phyloP scores from a whole-genome alignment of 192 early-diverging fungal genomes.

The Lobosporangium transversale region DNA sequence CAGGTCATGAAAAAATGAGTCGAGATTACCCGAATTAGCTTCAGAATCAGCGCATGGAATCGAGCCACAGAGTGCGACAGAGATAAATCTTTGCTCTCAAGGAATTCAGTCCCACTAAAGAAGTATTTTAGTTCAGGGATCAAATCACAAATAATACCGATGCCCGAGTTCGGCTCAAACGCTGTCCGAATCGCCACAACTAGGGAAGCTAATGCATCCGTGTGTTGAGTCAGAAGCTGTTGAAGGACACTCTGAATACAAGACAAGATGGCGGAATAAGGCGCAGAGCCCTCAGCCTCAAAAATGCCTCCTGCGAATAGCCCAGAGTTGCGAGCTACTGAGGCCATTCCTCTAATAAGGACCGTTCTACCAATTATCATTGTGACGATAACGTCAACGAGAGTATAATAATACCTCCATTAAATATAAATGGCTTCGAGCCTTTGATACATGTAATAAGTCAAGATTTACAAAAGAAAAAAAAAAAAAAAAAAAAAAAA shows the following conservation, averaged over 20 bases:
- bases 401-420: neutral
- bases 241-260: conserved; percentile 43
- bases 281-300: conserved; percentile 26
- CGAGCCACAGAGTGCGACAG: conserved; percentile 32
- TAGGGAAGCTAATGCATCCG: conserved; percentile 34
- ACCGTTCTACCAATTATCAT: conserved; percentile 13
- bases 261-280: conserved; percentile 36
- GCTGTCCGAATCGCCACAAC: conserved; percentile 47
- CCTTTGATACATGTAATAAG: neutral
- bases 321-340: conserved; percentile 38
- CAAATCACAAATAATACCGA: conserved; percentile 43
- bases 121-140: conserved; percentile 45
- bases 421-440: neutral
- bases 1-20: conserved; percentile 54
- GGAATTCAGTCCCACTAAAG: conserved; percentile 24
- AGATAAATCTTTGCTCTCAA: conserved; percentile 27
- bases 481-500: neutral
- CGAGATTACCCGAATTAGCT: conserved; percentile 43
- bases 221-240: conserved; percentile 40
- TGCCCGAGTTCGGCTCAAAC: conserved; percentile 42
- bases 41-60: conserved; percentile 47
- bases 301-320: conserved; percentile 42
- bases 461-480: neutral
- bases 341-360: conserved; percentile 39
- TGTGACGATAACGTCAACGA: neutral